A percentile compares a stretch with the other conserved stretches of the same genome.
Conservation (phyloP, 306 rosid species). For the Hylodesmum podocarpum region DNA sequence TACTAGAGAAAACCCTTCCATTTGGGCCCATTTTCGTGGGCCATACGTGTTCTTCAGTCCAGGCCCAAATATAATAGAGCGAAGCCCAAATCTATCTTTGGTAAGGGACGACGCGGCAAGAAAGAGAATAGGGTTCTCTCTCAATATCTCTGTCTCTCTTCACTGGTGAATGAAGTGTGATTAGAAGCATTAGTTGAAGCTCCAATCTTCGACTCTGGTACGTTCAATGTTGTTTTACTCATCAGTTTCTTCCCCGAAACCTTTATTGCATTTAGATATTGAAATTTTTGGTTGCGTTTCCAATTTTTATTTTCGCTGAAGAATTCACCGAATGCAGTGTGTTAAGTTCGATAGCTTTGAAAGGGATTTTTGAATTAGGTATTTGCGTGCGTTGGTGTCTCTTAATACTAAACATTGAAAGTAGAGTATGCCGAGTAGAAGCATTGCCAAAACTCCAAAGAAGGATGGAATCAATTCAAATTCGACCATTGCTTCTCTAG, state of each 20-base stretch:
- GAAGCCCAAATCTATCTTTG: background rate
- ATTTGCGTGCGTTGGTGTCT: background rate
- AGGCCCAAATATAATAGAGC: background rate
- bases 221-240: background rate
- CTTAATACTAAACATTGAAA: background rate
- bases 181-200: background rate
- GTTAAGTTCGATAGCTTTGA: background rate
- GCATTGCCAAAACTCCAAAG: slow-evolving; percentile 29
- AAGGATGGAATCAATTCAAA: slow-evolving; percentile 27
- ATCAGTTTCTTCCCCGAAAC: background rate
- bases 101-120: background rate
- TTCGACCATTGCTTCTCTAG: background rate
- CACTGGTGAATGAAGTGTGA: background rate
- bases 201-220: background rate
- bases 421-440: slow-evolving; percentile 27
- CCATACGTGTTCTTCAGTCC: background rate
- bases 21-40: background rate
- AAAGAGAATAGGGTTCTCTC: background rate
- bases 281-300: background rate
- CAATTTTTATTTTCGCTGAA: background rate
- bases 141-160: background rate
- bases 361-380: background rate
- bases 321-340: background rate
- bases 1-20: too few relatives aligned
- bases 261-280: background rate